Evolutionary conservation across 441 rosid genomes (phyloP).

Genomic region (Macaranga tanarius): DNA sequence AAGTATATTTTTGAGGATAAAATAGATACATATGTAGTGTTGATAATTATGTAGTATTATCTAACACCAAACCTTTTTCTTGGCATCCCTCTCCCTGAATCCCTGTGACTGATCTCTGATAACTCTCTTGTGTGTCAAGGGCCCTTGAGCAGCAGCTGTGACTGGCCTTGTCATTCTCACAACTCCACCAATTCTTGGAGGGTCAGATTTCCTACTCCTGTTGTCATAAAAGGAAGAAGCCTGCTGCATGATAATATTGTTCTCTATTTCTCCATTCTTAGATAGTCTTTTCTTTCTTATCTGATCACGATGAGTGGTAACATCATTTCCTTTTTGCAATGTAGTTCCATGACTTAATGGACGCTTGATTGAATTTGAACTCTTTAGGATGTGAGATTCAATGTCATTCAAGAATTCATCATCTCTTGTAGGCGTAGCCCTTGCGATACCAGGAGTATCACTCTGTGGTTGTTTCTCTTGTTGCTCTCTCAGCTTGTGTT

Average conservation of each 20-base stretch:
- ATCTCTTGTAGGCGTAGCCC: conserved; percentile 51
- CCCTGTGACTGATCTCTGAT: conserved; percentile 48
- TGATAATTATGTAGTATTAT: conserved; percentile 10
- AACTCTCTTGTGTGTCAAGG: conserved; percentile 45
- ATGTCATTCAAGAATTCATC: conserved; percentile 46
- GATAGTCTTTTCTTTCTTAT: conserved; percentile 64
- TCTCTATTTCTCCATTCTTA: conserved; percentile 59
- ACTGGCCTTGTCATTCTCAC: conserved; percentile 51
- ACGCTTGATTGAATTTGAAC: conserved; percentile 52
- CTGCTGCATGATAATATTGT: conserved; percentile 30
- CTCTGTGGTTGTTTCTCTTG: conserved; percentile 57
- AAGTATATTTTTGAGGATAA: background rate
- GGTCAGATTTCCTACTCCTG: conserved; percentile 72
- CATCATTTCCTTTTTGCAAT: conserved; percentile 38
- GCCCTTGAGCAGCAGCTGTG: conserved; percentile 34
- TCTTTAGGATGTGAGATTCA: conserved; percentile 56
- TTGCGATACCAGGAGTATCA: conserved; percentile 36
- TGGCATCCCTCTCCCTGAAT: conserved; percentile 53
- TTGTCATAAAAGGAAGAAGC: conserved; percentile 45
- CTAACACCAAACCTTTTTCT: conserved; percentile 75
- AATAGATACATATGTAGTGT: background rate
- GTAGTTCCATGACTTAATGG: conserved; percentile 41
- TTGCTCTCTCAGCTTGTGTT: conserved; percentile 67
- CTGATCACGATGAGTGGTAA: conserved; percentile 24
- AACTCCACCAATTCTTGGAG: conserved; percentile 53